Percentiles rank a stretch among this genome's conserved stretches.
phyloP scores from a whole-genome alignment of 2,329 filamentous ascomycete genomes.

The Colletotrichum brevisporum region DNA sequence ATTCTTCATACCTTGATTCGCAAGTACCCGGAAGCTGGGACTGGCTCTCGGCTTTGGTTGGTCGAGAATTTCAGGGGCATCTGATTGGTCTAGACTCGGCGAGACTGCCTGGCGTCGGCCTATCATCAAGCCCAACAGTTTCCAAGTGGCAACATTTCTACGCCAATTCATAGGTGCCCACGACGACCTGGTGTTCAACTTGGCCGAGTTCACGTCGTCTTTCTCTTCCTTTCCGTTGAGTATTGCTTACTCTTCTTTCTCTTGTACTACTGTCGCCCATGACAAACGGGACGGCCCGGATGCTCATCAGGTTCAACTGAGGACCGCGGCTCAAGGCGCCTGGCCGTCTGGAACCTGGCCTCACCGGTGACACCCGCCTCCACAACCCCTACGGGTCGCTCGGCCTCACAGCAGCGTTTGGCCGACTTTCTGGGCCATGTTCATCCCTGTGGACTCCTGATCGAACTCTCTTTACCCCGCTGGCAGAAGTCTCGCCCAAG shows the following conservation, averaged over 20 bases:
- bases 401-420: slow-evolving; percentile 15
- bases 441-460: not conserved
- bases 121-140: not conserved
- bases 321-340: not conserved
- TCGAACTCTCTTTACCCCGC: slow-evolving; percentile 13
- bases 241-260: too few species aligned
- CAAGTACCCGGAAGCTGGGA: slow-evolving; percentile 47
- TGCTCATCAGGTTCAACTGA: slow-evolving; percentile 10
- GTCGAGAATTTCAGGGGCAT: slow-evolving; percentile 7
- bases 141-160: slow-evolving; percentile 5
- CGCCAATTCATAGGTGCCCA: not conserved
- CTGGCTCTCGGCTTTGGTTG: slow-evolving; percentile 24
- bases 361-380: slow-evolving; percentile 24
- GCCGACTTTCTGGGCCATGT: slow-evolving; percentile 24
- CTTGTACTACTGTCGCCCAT: not conserved
- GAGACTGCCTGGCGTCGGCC: not conserved
- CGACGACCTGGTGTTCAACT: not conserved
- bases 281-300: slow-evolving; percentile 34
- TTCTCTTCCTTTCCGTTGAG: too few species aligned
- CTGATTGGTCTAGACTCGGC: slow-evolving; percentile 36
- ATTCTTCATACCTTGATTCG: slow-evolving; percentile 51
- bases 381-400: slow-evolving; percentile 8
- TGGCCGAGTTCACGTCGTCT: too few species aligned
- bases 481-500: slow-evolving; percentile 20
- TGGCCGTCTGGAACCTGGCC: slow-evolving; percentile 17